phyloP scores from a whole-genome alignment of 345 rosid species.

The Eucalyptus camaldulensis region DNA sequence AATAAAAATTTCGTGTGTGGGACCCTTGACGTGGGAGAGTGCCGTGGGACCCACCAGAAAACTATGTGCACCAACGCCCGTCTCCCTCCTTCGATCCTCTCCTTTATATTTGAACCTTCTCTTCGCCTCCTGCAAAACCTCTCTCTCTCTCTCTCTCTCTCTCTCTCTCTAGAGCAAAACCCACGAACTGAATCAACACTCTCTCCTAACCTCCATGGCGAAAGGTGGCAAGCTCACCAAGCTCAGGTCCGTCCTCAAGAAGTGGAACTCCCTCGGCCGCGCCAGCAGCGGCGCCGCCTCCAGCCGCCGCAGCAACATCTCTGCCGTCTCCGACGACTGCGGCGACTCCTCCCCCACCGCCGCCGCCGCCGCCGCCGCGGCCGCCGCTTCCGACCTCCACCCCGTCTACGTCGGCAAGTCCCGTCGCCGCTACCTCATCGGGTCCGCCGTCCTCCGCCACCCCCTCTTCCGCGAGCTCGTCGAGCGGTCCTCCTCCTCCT shows the following conservation, averaged over 20 bases:
- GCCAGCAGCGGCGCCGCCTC: neutral
- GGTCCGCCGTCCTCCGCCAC: constrained; percentile 33
- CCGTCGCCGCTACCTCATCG: constrained; percentile 55
- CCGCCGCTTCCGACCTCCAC: constrained; percentile 29
- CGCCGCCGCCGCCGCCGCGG: neutral
- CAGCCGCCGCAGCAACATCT: constrained; percentile 16
- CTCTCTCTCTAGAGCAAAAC: neutral
- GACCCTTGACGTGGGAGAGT: neutral
- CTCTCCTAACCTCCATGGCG: constrained; percentile 14
- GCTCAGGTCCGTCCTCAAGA: constrained; percentile 78
- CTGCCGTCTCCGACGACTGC: constrained; percentile 12
- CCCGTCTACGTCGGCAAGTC: constrained; percentile 79
- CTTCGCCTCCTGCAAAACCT: neutral
- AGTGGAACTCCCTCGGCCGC: constrained; percentile 68
- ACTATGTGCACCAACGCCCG: neutral
- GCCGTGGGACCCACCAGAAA: neutral
- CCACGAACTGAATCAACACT: neutral
- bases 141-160: neutral
- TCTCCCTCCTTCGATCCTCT: neutral
- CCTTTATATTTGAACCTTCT: constrained; percentile 6
- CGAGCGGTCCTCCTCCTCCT: constrained; percentile 2
- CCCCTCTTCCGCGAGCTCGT: constrained; percentile 34
- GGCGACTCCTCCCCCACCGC: neutral
- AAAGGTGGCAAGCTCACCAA: constrained; percentile 64
- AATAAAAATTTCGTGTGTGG: neutral